phyloP scores from a whole-genome alignment of 768 basidiomycete species.

The Crassisporium funariophilum region DNA sequence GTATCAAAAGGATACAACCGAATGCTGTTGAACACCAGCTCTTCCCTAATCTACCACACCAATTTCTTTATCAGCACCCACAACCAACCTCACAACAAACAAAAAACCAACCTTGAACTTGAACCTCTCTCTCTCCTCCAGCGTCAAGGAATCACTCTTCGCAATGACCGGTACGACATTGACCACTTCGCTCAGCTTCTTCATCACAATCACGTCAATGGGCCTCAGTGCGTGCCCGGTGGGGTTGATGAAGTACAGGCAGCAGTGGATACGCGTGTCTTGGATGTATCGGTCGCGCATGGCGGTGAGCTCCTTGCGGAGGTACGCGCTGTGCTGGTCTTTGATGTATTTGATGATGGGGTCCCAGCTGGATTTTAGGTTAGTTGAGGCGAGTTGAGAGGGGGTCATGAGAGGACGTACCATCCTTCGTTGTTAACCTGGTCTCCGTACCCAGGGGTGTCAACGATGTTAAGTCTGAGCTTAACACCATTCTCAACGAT shows the following conservation, averaged over 20 bases:
- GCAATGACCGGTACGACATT: slow-evolving; percentile 99
- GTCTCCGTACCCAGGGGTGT: slow-evolving; percentile 98
- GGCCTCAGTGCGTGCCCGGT: slow-evolving; percentile 97
- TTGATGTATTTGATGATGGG: slow-evolving; percentile 99
- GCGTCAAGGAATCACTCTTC: slow-evolving; percentile 91
- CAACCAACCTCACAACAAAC: background rate
- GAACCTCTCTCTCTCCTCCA: slow-evolving; percentile 91
- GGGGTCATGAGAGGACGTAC: slow-evolving; percentile 45
- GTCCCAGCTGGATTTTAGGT: slow-evolving; percentile 74
- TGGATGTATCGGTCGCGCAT: slow-evolving; percentile 98
- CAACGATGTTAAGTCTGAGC: slow-evolving; percentile 95
- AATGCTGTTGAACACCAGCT: slow-evolving; percentile 89
- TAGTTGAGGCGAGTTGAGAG: slow-evolving; percentile 6
- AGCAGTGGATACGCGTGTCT: slow-evolving; percentile 98
- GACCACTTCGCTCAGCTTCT: slow-evolving; percentile 97
- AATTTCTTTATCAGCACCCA: slow-evolving; percentile 4
- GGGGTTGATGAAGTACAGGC: slow-evolving; percentile 97
- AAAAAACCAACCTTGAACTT: slow-evolving; percentile 74
- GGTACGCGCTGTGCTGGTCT: slow-evolving; percentile 98
- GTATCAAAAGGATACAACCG: slow-evolving; percentile 96
- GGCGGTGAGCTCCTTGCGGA: slow-evolving; percentile 98
- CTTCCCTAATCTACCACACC: slow-evolving; percentile 80
- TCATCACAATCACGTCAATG: slow-evolving; percentile 98
- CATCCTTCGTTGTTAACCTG: slow-evolving; percentile 99
- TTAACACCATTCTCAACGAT: slow-evolving; percentile 96